A percentile compares a stretch with the other conserved stretches of the same genome.
Evolutionary conservation across 2,329 filamentous ascomycete genomes (phyloP).

Genomic region (Epichloe glyceriae): DNA sequence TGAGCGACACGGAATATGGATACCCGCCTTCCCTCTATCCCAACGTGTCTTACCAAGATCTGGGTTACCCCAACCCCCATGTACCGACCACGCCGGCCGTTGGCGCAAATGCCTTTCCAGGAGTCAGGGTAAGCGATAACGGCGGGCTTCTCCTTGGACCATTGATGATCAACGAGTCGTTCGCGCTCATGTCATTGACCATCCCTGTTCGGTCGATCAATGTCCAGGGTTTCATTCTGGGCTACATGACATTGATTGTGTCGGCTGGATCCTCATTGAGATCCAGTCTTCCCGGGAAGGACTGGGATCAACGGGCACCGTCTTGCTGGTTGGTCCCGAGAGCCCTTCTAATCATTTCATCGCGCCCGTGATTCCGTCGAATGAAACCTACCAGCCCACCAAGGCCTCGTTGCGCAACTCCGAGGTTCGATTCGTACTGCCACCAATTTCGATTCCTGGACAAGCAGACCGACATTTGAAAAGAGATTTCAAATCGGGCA

Average conservation of each 20-base stretch:
- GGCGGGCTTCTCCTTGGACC: slow-evolving; percentile 65
- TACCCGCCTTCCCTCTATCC: slow-evolving; percentile 66
- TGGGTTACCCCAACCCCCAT: slow-evolving; percentile 26
- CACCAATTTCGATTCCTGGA: slow-evolving; percentile 30
- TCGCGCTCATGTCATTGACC: slow-evolving; percentile 69
- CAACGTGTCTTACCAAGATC: slow-evolving; percentile 54
- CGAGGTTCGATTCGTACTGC: slow-evolving; percentile 46
- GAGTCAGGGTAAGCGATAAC: slow-evolving; percentile 34
- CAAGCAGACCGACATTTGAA: slow-evolving; percentile 34
- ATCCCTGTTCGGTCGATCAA: slow-evolving; percentile 56
- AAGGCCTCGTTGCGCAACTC: slow-evolving; percentile 26
- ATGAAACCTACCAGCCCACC: slow-evolving; percentile 29
- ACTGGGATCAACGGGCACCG: slow-evolving; percentile 54
- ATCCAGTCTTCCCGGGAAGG: slow-evolving; percentile 55
- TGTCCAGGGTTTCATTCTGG: slow-evolving; percentile 50
- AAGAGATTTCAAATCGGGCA: slow-evolving; percentile 21
- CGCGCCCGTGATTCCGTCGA: slow-evolving; percentile 29
- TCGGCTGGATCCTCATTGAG: slow-evolving; percentile 51
- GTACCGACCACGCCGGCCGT: slow-evolving; percentile 28
- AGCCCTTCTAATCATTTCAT: slow-evolving; percentile 53
- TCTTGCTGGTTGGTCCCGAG: slow-evolving; percentile 57
- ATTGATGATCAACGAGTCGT: slow-evolving; percentile 55
- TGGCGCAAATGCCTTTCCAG: slow-evolving; percentile 36
- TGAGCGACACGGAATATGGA: slow-evolving; percentile 51
- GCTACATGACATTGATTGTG: slow-evolving; percentile 73